Evolutionary conservation across 208 protist genomes (phyloP), one percentile per base, ranked within the genome.

Genomic region (Trypanosoma platydactyli): DNA sequence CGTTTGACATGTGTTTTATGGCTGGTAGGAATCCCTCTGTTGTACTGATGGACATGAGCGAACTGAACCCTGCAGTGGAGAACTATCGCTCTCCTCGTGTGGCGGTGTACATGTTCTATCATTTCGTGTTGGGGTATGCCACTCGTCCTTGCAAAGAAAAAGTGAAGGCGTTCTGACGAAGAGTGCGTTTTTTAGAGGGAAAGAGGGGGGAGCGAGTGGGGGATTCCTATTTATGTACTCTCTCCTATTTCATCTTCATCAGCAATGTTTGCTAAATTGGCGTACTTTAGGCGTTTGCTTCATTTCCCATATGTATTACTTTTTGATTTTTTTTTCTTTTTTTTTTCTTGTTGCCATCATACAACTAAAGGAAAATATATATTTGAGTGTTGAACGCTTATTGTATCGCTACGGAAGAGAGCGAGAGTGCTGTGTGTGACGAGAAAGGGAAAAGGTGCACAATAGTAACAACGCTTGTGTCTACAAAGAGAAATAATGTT

Each of bases 1-100:
- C 86, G 1, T 71, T 89, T 35, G 70, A 85, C 38, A 84, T 90
- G 49, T 83, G 71, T 59, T 77, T 78, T 56, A 35, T 59, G n/a
- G 64, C 84, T n/a, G 84, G 84, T n/a, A 61, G 54, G 30, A 53
- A 79, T 27, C 54, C 61, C 9, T 48, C 67, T 49, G 80, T 89
- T 20, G 46, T 58, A 35, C 30, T 89, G 35, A 63, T 92, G 42
- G 86, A 92, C 68, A 56, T 92, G n/a, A 82, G 71, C 15, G 86
- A 92, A 48, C 79, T 80, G 68, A 89, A 89, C 52, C 86, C 86
- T 22, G n/a, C 42, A 1, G 65, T 88, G 13, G 86, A 92, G 42
- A 74, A 80, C 35, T 79, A 76, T 42, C 67, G 83, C 11, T 88
- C 86, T 5, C 76, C 76, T 6, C 63, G 79, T 20, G 50, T 89